A percentile compares a stretch with the other conserved stretches of the same genome.
These are phyloP conservation scores for Lasiodiplodia theobromae DNA, from an alignment of 2,329 filamentous ascomycete species.

Conservation along the genomic window DNA sequence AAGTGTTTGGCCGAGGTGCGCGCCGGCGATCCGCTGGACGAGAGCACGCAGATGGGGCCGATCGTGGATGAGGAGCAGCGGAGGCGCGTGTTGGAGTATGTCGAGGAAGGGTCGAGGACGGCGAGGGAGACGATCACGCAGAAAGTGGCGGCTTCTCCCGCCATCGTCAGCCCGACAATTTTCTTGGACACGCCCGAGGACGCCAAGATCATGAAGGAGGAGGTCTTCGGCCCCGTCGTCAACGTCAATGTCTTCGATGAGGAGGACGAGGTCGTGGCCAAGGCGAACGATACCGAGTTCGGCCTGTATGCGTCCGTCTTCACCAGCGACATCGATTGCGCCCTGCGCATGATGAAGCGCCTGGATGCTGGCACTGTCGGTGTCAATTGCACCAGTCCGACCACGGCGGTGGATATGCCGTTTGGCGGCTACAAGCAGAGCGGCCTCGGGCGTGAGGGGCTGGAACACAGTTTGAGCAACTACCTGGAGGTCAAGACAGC, in stretches of 20 bases:
- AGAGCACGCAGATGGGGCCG: slow-evolving; percentile 36
- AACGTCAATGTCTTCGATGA: slow-evolving; percentile 45
- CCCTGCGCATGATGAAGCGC: slow-evolving; percentile 49
- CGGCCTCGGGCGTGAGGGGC: slow-evolving; percentile 46
- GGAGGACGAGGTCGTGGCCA: slow-evolving; percentile 44
- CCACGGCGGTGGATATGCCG: slow-evolving; percentile 45
- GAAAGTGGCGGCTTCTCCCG: slow-evolving; percentile 35
- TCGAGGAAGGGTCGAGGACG: slow-evolving; percentile 49
- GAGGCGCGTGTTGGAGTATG: slow-evolving; percentile 37
- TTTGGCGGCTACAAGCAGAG: slow-evolving; percentile 52
- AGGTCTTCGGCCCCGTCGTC: slow-evolving; percentile 51
- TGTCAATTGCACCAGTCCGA: slow-evolving; percentile 50
- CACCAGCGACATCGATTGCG: slow-evolving; percentile 47
- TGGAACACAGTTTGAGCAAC: slow-evolving; percentile 41
- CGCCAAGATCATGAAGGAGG: slow-evolving; percentile 46
- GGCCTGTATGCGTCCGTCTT: slow-evolving; percentile 48
- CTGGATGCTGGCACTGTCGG: slow-evolving; percentile 51
- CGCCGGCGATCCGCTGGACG: slow-evolving; percentile 36
- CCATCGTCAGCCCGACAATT: slow-evolving; percentile 49
- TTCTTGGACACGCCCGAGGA: slow-evolving; percentile 54
- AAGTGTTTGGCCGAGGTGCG: slow-evolving; percentile 32
- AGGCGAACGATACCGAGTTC: slow-evolving; percentile 49
- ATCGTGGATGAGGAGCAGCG: slow-evolving; percentile 31
- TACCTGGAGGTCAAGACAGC: slow-evolving; percentile 47
- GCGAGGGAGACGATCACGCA: slow-evolving; percentile 36